A percentile compares a stretch with the other conserved stretches of the same genome.
Evolutionary conservation across 179 eudicot genomes (phyloP).

Genomic region (Sideroxylon spinosum): DNA sequence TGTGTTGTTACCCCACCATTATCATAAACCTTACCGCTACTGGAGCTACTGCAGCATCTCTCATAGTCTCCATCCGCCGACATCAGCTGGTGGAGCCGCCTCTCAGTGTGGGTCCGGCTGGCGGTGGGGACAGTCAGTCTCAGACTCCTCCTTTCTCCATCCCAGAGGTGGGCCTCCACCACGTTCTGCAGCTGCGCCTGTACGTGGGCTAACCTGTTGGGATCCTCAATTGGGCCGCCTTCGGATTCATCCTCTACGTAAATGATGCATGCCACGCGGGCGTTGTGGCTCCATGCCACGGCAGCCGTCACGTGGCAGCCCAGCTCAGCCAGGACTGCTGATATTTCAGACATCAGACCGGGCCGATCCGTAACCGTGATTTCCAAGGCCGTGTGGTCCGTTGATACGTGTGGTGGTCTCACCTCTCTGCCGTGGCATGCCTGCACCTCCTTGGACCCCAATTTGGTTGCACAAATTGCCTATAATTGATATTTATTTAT

Average conservation of each 20-base stretch:
- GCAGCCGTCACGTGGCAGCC: slow-evolving; percentile 65
- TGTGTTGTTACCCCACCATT: slow-evolving; percentile 32
- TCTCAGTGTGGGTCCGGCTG: slow-evolving; percentile 53
- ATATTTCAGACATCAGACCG: slow-evolving; percentile 72
- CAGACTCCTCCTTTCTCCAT: slow-evolving; percentile 42
- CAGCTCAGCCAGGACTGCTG: slow-evolving; percentile 65
- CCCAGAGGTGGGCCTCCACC: slow-evolving; percentile 58
- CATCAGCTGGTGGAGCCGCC: slow-evolving; percentile 92
- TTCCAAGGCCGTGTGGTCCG: slow-evolving; percentile 58
- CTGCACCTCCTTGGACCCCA: slow-evolving; percentile 19
- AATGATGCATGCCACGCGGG: slow-evolving; percentile 68
- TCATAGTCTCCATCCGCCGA: slow-evolving; percentile 54
- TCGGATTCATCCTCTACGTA: slow-evolving; percentile 44
- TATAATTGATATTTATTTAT: slow-evolving; percentile 1
- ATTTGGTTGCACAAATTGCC: slow-evolving; percentile 41
- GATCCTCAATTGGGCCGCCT: slow-evolving; percentile 36
- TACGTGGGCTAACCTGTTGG: slow-evolving; percentile 32
- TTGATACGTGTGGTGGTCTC: slow-evolving; percentile 31
- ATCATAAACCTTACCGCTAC: background rate
- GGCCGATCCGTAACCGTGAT: slow-evolving; percentile 69
- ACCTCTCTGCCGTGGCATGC: slow-evolving; percentile 15
- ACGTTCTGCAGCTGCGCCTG: slow-evolving; percentile 54
- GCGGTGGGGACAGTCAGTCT: slow-evolving; percentile 30
- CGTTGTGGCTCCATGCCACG: slow-evolving; percentile 78
- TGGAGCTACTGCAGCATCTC: slow-evolving; percentile 31